phyloP scores from a whole-genome alignment of 2,329 filamentous ascomycete species.

The Alternaria sp. region DNA sequence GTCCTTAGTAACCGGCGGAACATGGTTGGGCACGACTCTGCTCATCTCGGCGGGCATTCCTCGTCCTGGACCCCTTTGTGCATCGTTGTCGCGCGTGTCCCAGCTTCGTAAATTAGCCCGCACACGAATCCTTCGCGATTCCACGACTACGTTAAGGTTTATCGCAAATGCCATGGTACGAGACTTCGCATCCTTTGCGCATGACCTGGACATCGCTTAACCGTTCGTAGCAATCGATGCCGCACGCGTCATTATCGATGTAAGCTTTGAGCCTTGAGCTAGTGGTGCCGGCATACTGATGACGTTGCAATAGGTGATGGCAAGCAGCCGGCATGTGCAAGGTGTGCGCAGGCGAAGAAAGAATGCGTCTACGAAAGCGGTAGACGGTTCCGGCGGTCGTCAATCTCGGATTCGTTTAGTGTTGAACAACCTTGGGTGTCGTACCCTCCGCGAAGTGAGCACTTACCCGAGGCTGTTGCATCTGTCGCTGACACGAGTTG shows the following conservation, averaged over 20 bases:
- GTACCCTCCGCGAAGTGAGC: conserved; percentile 42
- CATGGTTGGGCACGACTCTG: conserved; percentile 17
- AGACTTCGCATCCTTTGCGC: not conserved
- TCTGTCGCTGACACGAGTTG: conserved; percentile 14
- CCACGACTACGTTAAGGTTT: not conserved
- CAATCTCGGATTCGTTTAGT: conserved; percentile 41
- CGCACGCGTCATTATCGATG: conserved; percentile 48
- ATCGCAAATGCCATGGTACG: conserved; percentile 45
- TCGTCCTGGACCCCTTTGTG: conserved; percentile 5
- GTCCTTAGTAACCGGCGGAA: conserved; percentile 25
- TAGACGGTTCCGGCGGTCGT: conserved; percentile 44
- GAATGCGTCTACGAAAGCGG: conserved; percentile 45
- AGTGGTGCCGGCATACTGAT: conserved; percentile 17
- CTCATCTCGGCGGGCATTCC: conserved; percentile 22
- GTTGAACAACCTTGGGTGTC: conserved; percentile 44
- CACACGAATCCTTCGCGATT: conserved; percentile 4
- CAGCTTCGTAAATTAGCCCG: conserved; percentile 21
- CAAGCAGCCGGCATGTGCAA: conserved; percentile 41
- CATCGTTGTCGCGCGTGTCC: conserved; percentile 9
- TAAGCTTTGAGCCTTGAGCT: conserved; percentile 13
- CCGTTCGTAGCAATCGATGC: conserved; percentile 42
- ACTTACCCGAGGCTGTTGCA: not conserved
- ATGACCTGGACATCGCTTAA: conserved; percentile 17
- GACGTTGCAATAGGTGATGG: conserved; percentile 38
- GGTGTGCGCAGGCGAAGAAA: conserved; percentile 42